Percentiles rank a stretch among this genome's conserved stretches.
phyloP scores from a whole-genome alignment of 352 stramenopile genomes.

The Pythium pyrilobum region DNA sequence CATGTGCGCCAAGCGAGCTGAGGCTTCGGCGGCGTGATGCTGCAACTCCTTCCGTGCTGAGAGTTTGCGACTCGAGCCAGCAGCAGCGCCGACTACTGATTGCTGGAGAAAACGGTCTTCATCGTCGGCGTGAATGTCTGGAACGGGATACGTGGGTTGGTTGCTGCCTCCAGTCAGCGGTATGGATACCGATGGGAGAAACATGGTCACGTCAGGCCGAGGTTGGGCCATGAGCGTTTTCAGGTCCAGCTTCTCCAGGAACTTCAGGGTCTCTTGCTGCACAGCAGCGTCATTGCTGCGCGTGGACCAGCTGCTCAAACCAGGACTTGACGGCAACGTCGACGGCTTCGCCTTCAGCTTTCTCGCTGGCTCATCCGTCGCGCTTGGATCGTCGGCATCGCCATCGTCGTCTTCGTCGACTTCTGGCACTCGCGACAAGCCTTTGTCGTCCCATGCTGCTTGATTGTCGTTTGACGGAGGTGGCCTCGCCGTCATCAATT shows the following conservation, averaged over 20 bases:
- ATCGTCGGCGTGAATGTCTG: no score
- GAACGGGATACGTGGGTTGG: neutral
- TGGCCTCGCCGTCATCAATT: slow-evolving; percentile 36
- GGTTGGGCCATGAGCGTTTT: slow-evolving; percentile 57
- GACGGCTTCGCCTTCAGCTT: neutral
- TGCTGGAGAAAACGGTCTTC: no score
- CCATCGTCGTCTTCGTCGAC: slow-evolving; percentile 25
- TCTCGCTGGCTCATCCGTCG: neutral
- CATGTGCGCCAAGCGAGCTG: slow-evolving; percentile 45
- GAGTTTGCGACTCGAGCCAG: neutral
- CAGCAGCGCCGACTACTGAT: no score
- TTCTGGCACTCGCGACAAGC: slow-evolving; percentile 12
- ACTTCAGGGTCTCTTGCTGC: slow-evolving; percentile 43
- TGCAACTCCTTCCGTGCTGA: slow-evolving; percentile 5
- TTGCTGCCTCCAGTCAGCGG: neutral
- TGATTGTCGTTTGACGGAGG: slow-evolving; percentile 12
- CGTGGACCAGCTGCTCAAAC: no score
- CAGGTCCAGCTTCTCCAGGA: slow-evolving; percentile 58
- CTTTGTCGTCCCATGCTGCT: slow-evolving; percentile 4
- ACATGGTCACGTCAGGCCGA: slow-evolving; percentile 41
- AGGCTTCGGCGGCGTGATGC: neutral
- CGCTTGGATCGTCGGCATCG: neutral
- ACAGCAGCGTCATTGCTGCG: no score
- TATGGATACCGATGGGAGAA: neutral
- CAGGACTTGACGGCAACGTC: no score